Evolutionary conservation across 2,329 filamentous ascomycete species (phyloP), one percentile per base, ranked within the genome.

Genomic region (Pseudonectria foliicola): DNA sequence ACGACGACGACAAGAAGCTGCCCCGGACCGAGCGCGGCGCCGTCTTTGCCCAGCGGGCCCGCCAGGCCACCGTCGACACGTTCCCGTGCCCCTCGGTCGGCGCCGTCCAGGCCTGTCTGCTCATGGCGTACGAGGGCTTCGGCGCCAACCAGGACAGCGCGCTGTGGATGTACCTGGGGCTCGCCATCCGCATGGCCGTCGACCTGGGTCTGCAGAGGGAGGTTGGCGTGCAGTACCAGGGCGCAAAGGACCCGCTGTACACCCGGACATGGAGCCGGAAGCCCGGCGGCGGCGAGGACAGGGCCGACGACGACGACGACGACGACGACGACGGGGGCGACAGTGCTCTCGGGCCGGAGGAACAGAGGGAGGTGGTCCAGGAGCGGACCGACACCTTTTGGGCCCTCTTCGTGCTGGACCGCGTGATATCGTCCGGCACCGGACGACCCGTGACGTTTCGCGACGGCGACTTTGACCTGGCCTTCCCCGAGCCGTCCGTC

Each of bases 141-240:
- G 88, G 87, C 1, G 84, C 85, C 10, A 85, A 86, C 45, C 85
- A 89, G 49, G 88, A 94, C 52, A 93, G 86, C 55, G 85, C 86
- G 0, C 61, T 95, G 6, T 95, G 88, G 87, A 93, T 94, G 86
- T 94, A 93, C 53, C 68, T 94, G 2, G 88, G 87, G 0, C 80
- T 90, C 33, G 82, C 87, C 0, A 94, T 94, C 40, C 80, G 87
- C 11, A 84, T 88, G 77, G 82, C 82, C 0, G 75, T 85, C 40
- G 82, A 88, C 52, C 61, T 94, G 8, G 87, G 88, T 1, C 68
- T 94, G 44, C 85, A 90, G 47, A 93, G 88, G 44, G 70, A 84
- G 12, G 81, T 89, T 44, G 87, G 86, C 0, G 70, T 93, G 31
- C 71, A 69, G 39, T 74, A 73, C 40, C 73, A 74, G 45, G 70